These are phyloP conservation scores for Myrmaecium sp. DNA, from an alignment of 2,329 filamentous ascomycete genomes.

Conservation along the genomic window DNA sequence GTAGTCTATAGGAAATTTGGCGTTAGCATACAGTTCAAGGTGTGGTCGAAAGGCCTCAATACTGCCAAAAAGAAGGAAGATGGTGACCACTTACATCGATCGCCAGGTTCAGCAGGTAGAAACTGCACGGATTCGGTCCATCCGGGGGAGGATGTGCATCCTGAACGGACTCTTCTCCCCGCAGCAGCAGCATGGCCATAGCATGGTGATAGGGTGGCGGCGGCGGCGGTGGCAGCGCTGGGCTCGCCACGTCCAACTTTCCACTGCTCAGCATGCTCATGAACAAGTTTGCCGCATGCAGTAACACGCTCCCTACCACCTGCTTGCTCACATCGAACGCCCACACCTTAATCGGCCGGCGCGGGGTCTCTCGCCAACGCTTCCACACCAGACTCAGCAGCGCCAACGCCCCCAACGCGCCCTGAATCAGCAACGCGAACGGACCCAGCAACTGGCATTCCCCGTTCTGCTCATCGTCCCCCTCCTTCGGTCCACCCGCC, in stretches of 20 bases:
- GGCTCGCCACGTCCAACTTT: slow-evolving; percentile 52
- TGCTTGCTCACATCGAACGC: slow-evolving; percentile 96
- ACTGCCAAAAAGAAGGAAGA: too few relatives aligned
- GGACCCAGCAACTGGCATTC: slow-evolving; percentile 80
- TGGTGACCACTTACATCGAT: slow-evolving; percentile 61
- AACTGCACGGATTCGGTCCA: slow-evolving; percentile 82
- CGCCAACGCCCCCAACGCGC: slow-evolving; percentile 66
- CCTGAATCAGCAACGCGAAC: slow-evolving; percentile 83
- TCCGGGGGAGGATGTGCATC: slow-evolving; percentile 27
- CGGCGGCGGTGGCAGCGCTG: too few relatives aligned
- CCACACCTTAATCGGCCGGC: slow-evolving; percentile 90
- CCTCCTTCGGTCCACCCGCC: slow-evolving; percentile 14
- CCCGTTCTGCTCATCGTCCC: slow-evolving; percentile 37
- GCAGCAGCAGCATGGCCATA: slow-evolving; percentile 22
- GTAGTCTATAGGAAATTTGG: slow-evolving; percentile 50
- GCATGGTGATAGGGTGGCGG: too few relatives aligned
- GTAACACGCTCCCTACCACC: slow-evolving; percentile 79
- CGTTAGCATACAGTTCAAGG: background rate
- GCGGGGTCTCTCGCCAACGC: slow-evolving; percentile 78
- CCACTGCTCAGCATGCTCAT: slow-evolving; percentile 94
- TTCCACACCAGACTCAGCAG: slow-evolving; percentile 82
- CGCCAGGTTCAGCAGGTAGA: slow-evolving; percentile 82
- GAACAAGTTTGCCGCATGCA: slow-evolving; percentile 83
- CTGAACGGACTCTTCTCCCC: slow-evolving; percentile 7
- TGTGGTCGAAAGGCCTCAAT: background rate